A percentile compares a stretch with the other conserved stretches of the same genome.
Evolutionary conservation across 768 basidiomycete genomes (phyloP).

Genomic region (Kwoniella newhampshirensis): DNA sequence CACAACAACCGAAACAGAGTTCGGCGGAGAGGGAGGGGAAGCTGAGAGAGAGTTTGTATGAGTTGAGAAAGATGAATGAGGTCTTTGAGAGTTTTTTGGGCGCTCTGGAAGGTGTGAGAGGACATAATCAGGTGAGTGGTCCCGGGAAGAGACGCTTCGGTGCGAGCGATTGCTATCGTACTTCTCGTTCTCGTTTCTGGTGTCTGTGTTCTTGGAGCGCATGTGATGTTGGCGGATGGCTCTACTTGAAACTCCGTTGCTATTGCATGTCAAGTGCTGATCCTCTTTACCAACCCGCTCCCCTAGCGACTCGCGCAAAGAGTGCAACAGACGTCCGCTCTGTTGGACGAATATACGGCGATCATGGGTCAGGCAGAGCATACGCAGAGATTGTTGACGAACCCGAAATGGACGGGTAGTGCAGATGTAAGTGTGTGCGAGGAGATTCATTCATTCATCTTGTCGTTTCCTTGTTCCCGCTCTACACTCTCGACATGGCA

Average conservation of each 20-base stretch:
- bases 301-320: constrained; percentile 36
- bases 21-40: constrained; percentile 22
- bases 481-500: too few relatives aligned
- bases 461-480: not conserved
- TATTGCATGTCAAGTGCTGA: constrained; percentile 3
- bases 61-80: constrained; percentile 52
- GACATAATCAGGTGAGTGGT: constrained; percentile 53
- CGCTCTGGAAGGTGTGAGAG: constrained; percentile 40
- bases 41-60: constrained; percentile 47
- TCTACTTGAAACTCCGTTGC: not conserved
- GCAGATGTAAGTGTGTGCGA: constrained; percentile 46
- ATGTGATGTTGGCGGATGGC: not conserved
- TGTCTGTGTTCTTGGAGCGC: not conserved
- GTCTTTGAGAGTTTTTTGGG: constrained; percentile 48
- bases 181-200: not conserved
- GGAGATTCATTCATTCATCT: constrained; percentile 1
- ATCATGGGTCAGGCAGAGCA: constrained; percentile 54
- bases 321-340: constrained; percentile 45
- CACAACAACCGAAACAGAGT: not conserved
- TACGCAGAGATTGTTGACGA: constrained; percentile 51
- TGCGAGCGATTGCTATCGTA: too few relatives aligned
- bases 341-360: constrained; percentile 53
- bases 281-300: too few relatives aligned
- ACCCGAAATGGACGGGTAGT: constrained; percentile 51
- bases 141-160: too few relatives aligned